Evolutionary conservation across 2,329 filamentous ascomycete genomes (phyloP), one percentile per base, ranked within the genome.

Genomic region (Zarea fungicola): DNA sequence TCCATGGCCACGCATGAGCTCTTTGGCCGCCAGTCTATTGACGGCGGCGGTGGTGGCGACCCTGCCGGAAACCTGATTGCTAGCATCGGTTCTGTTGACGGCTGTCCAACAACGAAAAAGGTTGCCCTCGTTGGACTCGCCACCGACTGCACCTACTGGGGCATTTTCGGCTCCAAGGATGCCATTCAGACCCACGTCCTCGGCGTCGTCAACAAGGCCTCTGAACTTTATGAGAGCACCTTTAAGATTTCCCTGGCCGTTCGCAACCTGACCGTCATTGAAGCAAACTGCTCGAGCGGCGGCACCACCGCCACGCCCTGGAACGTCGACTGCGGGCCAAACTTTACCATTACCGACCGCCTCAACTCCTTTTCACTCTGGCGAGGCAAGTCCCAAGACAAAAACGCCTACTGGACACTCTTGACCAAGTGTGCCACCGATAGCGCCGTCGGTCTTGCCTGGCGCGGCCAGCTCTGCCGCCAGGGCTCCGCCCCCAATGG

Each of bases 211-310:
- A 96, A 95, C 69, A 76, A 83, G 37, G 93, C 93, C 1, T 96
- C 92, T 2, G 80, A 83, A 53, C 71, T 96, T 9, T 99, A 93
- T 62, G 93, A 99, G 65, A 81, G 77, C 58, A 87, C 87, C 7
- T 97, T 99, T 72, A 96, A 96, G 67, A 92, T 99, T 59, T 92
- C 91, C 0, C 81, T 99, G 29, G 93, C 90, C 36, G 81, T 99
- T 52, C 82, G 85, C 57, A 95, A 96, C 61, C 68, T 99, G 46
- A 87, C 89, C 25, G 80, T 96, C 53, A 88, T 81, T 49, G 81
- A 88, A 37, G 67, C 76, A 4, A 72, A 74, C n/a, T 99, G 93
- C 61, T 89, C 92, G 0, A 80, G 80, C 4, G 78, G 81, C 0
- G 71, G 85, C 6, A 76, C 83, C 9, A 62, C 79, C 2, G 77